These are phyloP conservation scores for Prunus yedoensis DNA, from an alignment of 331 rosid species.

Conservation along the genomic window DNA sequence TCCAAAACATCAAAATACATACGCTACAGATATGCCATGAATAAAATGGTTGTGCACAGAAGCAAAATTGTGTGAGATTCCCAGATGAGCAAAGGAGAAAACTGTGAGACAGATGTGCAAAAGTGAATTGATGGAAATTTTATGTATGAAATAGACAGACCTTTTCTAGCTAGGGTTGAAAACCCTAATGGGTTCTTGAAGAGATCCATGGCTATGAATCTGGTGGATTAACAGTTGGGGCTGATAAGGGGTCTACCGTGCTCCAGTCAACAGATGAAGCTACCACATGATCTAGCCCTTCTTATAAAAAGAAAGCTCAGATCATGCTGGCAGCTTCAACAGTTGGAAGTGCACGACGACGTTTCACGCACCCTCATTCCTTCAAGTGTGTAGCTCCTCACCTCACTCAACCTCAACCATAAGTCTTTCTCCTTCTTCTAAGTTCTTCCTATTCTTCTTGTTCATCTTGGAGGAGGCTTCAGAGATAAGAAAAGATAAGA, in stretches of 20 bases:
- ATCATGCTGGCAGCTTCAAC: constrained; percentile 99
- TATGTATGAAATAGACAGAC: constrained; percentile 7
- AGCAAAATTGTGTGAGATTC: not conserved
- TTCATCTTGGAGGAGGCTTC: constrained; percentile 7
- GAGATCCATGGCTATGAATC: not conserved
- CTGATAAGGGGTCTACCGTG: constrained; percentile 28
- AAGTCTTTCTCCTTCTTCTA: not conserved
- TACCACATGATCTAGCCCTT: constrained; percentile 62
- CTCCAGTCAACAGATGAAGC: constrained; percentile 64
- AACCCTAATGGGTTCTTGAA: constrained; percentile 22
- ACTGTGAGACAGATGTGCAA: too few species aligned
- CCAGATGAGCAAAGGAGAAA: not conserved
- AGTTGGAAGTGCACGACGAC: constrained; percentile 46
- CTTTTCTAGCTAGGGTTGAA: constrained; percentile 19
- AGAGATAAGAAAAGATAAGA: constrained; percentile 34
- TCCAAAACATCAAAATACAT: constrained; percentile 7
- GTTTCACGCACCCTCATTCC: not conserved
- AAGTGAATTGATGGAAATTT: not conserved
- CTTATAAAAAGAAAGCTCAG: constrained; percentile 38
- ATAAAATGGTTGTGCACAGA: not conserved
- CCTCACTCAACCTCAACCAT: too few species aligned
- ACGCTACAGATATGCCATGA: too few species aligned
- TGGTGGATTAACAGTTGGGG: constrained; percentile 5
- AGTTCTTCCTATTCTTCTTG: not conserved
- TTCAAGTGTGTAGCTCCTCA: too few species aligned